A percentile compares a stretch with the other conserved stretches of the same genome.
Evolutionary conservation across 2,329 filamentous ascomycete species (phyloP).

Genomic region (Sclerotinia minor): DNA sequence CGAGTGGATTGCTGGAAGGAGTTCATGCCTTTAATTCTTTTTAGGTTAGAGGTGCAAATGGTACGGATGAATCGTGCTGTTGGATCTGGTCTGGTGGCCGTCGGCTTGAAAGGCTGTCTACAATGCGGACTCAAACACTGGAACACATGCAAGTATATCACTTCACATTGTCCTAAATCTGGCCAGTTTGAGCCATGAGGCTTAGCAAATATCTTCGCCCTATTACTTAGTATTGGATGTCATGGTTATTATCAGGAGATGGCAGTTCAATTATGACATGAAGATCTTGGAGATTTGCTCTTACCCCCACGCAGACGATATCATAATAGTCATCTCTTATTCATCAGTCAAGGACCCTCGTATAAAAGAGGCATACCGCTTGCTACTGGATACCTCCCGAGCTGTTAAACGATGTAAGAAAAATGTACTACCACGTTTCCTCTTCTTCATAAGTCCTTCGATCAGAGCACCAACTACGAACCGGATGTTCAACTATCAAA

Average conservation of each 20-base stretch:
- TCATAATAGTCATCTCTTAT: neutral
- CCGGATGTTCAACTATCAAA: neutral
- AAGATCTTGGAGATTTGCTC: neutral
- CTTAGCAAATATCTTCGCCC: neutral
- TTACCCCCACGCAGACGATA: neutral
- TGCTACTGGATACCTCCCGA: too few relatives aligned
- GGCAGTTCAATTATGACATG: neutral
- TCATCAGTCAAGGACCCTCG: neutral
- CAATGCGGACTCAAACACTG: neutral
- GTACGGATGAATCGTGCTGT: neutral
- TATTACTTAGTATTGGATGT: neutral
- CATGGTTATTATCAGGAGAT: neutral
- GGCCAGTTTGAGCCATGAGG: neutral
- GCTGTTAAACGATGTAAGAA: too few relatives aligned
- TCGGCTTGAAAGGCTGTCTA: neutral
- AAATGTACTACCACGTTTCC: neutral
- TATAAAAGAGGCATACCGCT: too few relatives aligned
- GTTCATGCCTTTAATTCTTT: neutral
- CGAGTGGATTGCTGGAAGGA: constrained; percentile 1
- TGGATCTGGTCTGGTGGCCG: neutral
- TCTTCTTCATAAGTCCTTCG: neutral
- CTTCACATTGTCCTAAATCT: neutral
- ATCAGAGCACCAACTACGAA: neutral
- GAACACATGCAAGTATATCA: neutral
- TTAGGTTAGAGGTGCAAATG: neutral